Evolutionary conservation across 768 basidiomycete species (phyloP), one percentile per base, ranked within the genome.

Genomic region (Lactifluus piperatus): DNA sequence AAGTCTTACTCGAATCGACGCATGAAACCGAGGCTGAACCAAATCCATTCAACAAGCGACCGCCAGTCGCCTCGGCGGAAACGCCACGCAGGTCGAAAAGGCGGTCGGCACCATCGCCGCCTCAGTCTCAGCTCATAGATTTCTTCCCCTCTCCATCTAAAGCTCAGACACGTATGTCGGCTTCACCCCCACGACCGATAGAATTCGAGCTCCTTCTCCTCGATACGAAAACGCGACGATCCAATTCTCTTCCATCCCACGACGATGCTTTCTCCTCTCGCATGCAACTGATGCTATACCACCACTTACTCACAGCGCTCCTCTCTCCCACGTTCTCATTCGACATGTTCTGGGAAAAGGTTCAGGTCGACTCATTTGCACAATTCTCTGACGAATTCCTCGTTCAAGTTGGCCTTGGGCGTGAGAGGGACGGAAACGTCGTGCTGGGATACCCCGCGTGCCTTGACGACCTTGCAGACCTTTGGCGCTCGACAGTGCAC

Each of bases 221-320:
- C 18, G 90, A 92, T 64, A 85, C 84, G 46, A 92, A 92, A 69
- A 89, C 88, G 18, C 79, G 89, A 46, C 73, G 69, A 13, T 68
- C 69, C 3, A 59, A 72, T 1, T 74, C 69, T 14, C 63, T 90
- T 1, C 88, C 89, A 1, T 68, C 75, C 4, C 75, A 82, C 14
- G 75, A 77, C 41, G 88, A 90, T 62, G 76, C 81, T 0, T 68
- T 79, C 14, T 68, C 82, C 1, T 76, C 88, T 0, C 79, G 80
- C 7, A 71, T 90, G 36, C 90, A 92, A 68, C 76, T 91, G 5
- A 89, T 89, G 85, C 71, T 90, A 37, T 92, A 92, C 67, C 78
- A 81, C 64, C 81, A 81, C 18, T 79, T 92, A 52, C 75, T 92
- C 37, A 73, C 75, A 22, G 71, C 72, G 4, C 71, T 89, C 13